Conservation (phyloP, 306 rosid genomes). For the Trifolium dubium region DNA sequence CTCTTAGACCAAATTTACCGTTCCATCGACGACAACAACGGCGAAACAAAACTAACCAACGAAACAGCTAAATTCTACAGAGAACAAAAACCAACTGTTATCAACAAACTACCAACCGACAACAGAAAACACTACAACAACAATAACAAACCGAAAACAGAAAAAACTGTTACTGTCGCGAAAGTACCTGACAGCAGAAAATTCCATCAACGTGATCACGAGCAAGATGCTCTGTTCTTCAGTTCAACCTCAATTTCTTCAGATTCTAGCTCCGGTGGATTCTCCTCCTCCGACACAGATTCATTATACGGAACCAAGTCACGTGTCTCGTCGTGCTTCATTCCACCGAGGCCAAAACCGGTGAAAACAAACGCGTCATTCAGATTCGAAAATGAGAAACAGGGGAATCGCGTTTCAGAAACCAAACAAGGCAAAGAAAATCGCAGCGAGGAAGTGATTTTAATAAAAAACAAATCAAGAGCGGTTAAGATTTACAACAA, state of each 20-base stretch:
- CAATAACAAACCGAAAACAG: conserved; percentile 33
- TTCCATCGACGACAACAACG: conserved; percentile 64
- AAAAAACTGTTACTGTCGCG: conserved; percentile 29
- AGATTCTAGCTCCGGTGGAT: conserved; percentile 77
- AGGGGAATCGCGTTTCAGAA: conserved; percentile 24
- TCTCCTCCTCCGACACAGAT: conserved; percentile 90
- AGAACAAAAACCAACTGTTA: conserved; percentile 46
- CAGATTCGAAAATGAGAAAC: conserved; percentile 45
- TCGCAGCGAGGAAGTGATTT: conserved; percentile 36
- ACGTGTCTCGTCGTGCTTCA: conserved; percentile 49
- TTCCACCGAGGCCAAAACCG: conserved; percentile 55
- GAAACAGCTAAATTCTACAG: conserved; percentile 55
- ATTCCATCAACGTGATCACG: conserved; percentile 41
- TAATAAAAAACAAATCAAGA: conserved; percentile 70
- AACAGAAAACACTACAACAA: conserved; percentile 24
- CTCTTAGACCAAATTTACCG: conserved; percentile 88
- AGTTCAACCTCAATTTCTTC: conserved; percentile 87
- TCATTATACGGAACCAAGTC: conserved; percentile 41
- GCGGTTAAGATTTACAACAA: conserved; percentile 80
- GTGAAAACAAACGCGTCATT: conserved; percentile 47
- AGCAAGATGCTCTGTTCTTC: conserved; percentile 66
- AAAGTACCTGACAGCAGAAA: conserved; percentile 44
- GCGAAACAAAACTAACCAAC: conserved; percentile 36
- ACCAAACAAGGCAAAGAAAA: conserved; percentile 26
- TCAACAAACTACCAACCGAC: conserved; percentile 49